A percentile compares a stretch with the other conserved stretches of the same genome.
These are phyloP conservation scores for Umbelopsis ramanniana DNA, from an alignment of 192 early-diverging fungal genomes.

Conservation along the genomic window DNA sequence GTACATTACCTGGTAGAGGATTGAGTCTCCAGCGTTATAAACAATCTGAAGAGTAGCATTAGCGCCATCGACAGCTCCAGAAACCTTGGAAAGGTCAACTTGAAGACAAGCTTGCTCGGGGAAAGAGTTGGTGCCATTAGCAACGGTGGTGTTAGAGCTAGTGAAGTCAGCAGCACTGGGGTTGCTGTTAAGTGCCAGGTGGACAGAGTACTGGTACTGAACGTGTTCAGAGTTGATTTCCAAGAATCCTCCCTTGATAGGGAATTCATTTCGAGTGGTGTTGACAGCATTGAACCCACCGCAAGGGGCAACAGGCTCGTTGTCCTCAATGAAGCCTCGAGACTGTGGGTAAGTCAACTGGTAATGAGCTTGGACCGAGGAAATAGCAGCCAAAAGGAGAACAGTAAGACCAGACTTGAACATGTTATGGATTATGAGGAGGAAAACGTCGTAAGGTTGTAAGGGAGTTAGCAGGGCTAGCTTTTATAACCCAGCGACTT, in stretches of 20 bases:
- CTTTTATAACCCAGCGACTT: not conserved
- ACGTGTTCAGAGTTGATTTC: slow-evolving; percentile 49
- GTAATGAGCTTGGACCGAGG: slow-evolving; percentile 51
- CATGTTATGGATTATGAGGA: slow-evolving; percentile 16
- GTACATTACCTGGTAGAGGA: slow-evolving; percentile 49
- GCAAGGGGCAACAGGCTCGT: slow-evolving; percentile 53
- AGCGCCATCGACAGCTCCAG: slow-evolving; percentile 45
- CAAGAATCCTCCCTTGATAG: slow-evolving; percentile 48
- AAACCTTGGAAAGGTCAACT: slow-evolving; percentile 38
- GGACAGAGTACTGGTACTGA: slow-evolving; percentile 43
- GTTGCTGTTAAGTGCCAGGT: slow-evolving; percentile 42
- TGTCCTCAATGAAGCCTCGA: slow-evolving; percentile 49
- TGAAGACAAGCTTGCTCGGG: slow-evolving; percentile 47
- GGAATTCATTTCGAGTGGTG: slow-evolving; percentile 45
- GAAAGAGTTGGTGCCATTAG: slow-evolving; percentile 29
- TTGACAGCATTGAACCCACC: slow-evolving; percentile 46
- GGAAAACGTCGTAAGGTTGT: not conserved
- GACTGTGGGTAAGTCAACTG: slow-evolving; percentile 48
- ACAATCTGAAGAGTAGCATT: slow-evolving; percentile 60
- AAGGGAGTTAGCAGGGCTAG: not conserved
- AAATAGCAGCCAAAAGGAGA: slow-evolving; percentile 32
- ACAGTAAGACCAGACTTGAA: slow-evolving; percentile 18
- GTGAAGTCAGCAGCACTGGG: slow-evolving; percentile 50
- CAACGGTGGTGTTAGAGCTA: slow-evolving; percentile 25
- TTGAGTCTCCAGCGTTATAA: slow-evolving; percentile 53